Evolutionary conservation across 202 grass and related monocot species (phyloP).

Genomic region (Panicum hallii): DNA sequence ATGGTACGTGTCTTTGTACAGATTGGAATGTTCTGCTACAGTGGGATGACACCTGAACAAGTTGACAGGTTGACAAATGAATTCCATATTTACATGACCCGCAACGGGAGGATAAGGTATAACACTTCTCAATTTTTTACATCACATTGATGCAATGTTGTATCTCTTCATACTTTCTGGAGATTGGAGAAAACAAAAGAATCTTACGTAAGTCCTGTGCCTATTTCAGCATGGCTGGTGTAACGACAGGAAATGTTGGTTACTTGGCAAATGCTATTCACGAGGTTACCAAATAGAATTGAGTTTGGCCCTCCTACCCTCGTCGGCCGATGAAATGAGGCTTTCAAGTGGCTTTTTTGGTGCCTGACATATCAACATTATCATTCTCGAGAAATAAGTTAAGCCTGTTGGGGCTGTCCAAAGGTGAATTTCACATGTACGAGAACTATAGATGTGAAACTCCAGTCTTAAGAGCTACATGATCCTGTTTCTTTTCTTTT

Average conservation of each 20-base stretch:
- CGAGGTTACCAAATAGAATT: slow-evolving; percentile 71
- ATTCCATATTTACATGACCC: slow-evolving; percentile 98
- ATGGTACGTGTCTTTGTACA: slow-evolving; percentile 28
- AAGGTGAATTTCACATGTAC: not conserved
- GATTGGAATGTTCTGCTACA: slow-evolving; percentile 99
- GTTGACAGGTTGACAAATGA: slow-evolving; percentile 85
- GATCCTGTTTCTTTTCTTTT: not conserved
- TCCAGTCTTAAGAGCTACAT: not conserved
- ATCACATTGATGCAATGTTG: not conserved
- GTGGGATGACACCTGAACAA: slow-evolving; percentile 93
- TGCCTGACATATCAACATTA: slow-evolving; percentile 4
- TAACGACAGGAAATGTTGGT: slow-evolving; percentile 76
- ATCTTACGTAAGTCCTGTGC: not conserved
- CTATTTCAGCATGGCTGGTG: slow-evolving; percentile 87
- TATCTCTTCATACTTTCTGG: not conserved
- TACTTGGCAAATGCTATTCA: slow-evolving; percentile 95
- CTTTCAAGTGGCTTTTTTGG: slow-evolving; percentile 20
- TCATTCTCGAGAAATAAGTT: slow-evolving; percentile 51
- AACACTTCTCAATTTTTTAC: not conserved
- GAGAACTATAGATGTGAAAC: not conserved
- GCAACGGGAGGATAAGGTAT: slow-evolving; percentile 96
- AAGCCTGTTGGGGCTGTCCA: slow-evolving; percentile 1
- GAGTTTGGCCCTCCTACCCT: slow-evolving; percentile 26
- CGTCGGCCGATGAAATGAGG: slow-evolving; percentile 28
- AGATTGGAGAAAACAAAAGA: not conserved